phyloP scores from a whole-genome alignment of 2,329 filamentous ascomycete species.

The Penicillium psychrosexuale region DNA sequence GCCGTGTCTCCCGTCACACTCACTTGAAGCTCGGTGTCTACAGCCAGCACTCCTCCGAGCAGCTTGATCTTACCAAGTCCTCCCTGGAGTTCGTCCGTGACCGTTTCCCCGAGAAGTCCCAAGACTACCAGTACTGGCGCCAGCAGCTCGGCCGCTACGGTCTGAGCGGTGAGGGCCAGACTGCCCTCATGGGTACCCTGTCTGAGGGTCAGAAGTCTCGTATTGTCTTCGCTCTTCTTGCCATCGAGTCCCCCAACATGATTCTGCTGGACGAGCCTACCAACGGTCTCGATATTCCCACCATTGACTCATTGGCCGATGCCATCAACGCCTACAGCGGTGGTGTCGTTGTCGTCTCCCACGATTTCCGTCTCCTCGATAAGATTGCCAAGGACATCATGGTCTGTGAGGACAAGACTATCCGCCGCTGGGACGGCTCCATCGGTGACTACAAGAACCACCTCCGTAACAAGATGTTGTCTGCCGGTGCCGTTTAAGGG shows the following conservation, averaged over 20 bases:
- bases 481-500: conserved; percentile 73
- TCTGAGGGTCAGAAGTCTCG: conserved; percentile 97
- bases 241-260: conserved; percentile 97
- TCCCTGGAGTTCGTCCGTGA: conserved; percentile 96
- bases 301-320: conserved; percentile 94
- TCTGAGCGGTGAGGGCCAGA: conserved; percentile 88
- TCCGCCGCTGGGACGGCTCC: conserved; percentile 79
- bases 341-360: conserved; percentile 95
- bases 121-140: conserved; percentile 99
- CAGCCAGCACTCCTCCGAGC: conserved; percentile 97
- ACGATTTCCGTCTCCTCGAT: conserved; percentile 98
- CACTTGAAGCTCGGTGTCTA: conserved; percentile 98
- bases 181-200: conserved; percentile 93
- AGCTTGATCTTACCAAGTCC: conserved; percentile 97
- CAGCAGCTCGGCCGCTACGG: conserved; percentile 96
- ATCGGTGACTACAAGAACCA: conserved; percentile 98
- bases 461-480: conserved; percentile 98
- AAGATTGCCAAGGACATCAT: conserved; percentile 99
- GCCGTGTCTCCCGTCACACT: conserved; percentile 84
- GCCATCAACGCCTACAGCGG: conserved; percentile 95
- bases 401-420: conserved; percentile 97
- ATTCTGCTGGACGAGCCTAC: conserved; percentile 96
- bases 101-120: conserved; percentile 82
- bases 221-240: conserved; percentile 95
- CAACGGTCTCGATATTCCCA: conserved; percentile 98